Evolutionary conservation across 306 rosid species (phyloP).

Genomic region (Acmispon strigosus): DNA sequence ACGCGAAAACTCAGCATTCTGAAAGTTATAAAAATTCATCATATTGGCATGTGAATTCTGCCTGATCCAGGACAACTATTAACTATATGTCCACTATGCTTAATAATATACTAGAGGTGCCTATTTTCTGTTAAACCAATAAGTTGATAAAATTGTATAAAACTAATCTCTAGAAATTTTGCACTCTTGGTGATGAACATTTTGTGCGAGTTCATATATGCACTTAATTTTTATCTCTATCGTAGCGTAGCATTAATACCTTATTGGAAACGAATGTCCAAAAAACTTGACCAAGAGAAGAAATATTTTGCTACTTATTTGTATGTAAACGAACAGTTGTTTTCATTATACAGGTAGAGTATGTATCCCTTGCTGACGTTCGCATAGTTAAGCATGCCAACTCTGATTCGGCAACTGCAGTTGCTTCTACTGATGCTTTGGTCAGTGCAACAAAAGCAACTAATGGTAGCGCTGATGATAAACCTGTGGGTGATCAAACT

Average conservation of each 20-base stretch:
- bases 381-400: conserved; percentile 29
- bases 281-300: background rate
- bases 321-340: conserved; percentile 13
- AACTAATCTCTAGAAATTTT: background rate
- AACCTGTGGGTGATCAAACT: conserved; percentile 5
- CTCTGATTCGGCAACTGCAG: conserved; percentile 12
- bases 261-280: background rate
- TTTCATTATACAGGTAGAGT: conserved; percentile 30
- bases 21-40: background rate
- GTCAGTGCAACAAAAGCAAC: conserved; percentile 23
- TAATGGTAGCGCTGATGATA: conserved; percentile 1
- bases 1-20: background rate
- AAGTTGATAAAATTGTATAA: background rate
- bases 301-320: background rate
- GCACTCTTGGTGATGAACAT: background rate
- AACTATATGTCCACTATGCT: background rate
- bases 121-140: background rate
- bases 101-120: background rate
- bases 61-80: background rate
- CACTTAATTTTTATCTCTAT: background rate
- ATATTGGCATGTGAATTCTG: background rate
- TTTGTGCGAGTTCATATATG: background rate
- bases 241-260: background rate
- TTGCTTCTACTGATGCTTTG: background rate
- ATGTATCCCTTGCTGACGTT: conserved; percentile 24